Conservation (phyloP, 164 flowering plant species). For the Vitis riparia region DNA sequence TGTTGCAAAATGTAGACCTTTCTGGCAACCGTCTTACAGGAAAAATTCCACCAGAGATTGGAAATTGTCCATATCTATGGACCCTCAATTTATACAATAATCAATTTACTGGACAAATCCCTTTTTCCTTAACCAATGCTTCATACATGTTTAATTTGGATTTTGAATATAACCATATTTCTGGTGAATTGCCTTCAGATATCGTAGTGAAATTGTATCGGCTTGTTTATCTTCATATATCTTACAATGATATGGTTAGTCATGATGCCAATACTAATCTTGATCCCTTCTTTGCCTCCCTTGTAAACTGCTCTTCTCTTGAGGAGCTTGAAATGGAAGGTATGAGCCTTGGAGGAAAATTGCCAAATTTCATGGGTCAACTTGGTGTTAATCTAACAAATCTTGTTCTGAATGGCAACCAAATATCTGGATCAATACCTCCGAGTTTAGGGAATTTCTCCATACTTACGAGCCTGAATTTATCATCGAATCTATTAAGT, state of each 20-base stretch:
- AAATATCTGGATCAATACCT: slow-evolving; percentile 48
- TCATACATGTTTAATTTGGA: slow-evolving; percentile 34
- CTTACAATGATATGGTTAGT: slow-evolving; percentile 43
- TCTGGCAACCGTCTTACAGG: slow-evolving; percentile 49
- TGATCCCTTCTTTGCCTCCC: slow-evolving; percentile 43
- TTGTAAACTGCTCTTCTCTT: slow-evolving; percentile 37
- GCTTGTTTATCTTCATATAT: slow-evolving; percentile 34
- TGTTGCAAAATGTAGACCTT: slow-evolving; percentile 38
- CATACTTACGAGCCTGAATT: slow-evolving; percentile 31
- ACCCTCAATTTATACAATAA: slow-evolving; percentile 40
- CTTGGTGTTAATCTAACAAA: slow-evolving; percentile 12
- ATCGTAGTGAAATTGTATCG: slow-evolving; percentile 16
- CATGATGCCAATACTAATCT: slow-evolving; percentile 53
- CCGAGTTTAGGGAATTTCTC: slow-evolving; percentile 30
- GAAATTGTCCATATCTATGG: slow-evolving; percentile 32
- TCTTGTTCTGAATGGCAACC: slow-evolving; percentile 40
- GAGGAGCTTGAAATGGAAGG: slow-evolving; percentile 47
- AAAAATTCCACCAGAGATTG: slow-evolving; percentile 50
- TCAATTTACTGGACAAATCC: slow-evolving; percentile 43
- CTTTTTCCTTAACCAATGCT: slow-evolving; percentile 35
- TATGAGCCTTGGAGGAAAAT: slow-evolving; percentile 45
- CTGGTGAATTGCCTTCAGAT: slow-evolving; percentile 49
- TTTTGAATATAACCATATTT: slow-evolving; percentile 41
- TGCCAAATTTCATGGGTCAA: slow-evolving; percentile 34
- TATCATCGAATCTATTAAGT: slow-evolving; percentile 33